Evolutionary conservation across 176 grass and related monocot genomes (phyloP), one percentile per base, ranked within the genome.

Genomic region (Carex littledalei): DNA sequence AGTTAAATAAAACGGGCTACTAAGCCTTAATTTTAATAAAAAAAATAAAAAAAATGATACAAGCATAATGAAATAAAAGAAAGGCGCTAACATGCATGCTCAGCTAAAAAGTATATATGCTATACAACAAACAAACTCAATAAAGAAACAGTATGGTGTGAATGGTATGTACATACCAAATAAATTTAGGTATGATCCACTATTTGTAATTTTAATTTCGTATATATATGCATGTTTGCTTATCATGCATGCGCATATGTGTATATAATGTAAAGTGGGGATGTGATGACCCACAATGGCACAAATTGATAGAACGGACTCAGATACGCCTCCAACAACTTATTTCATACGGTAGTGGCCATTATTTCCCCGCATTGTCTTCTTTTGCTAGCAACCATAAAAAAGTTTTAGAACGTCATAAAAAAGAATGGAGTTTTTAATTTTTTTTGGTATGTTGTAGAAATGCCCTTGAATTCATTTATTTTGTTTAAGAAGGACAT

Each of bases 261-360:
- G 34, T 11, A 83, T 55, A 86, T 55, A 86, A 84, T 32, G 35
- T 15, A 56, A 85, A 68, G 63, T 78, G 60, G 29, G n/a, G 69
- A 80, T 66, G 50, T 74, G 71, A 78, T 84, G 86, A 86, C 71
- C 24, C 84, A 82, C 47, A 78, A 63, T 62, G 81, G 17, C 59
- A 86, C 77, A 77, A 79, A 83, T 77, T 83, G 55, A 75, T 86
- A 54, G 35, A 88, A 83, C 57, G 31, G 84, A 84, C 85, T 84
- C 55, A 77, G 54, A 84, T 86, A 67, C 83, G 62, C 79, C 67
- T 83, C 79, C 81, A 91, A 89, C 89, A 74, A 90, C 81, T 69
- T n/a, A 58, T 81, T 53, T 80, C 69, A 70, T 81, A 80, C 63
- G 39, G 74, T 92, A 87, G 81, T 90, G 90, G 70, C 88, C 71